Evolutionary conservation across 768 basidiomycete genomes (phyloP).

Genomic region (Nidularia pulvinata): DNA sequence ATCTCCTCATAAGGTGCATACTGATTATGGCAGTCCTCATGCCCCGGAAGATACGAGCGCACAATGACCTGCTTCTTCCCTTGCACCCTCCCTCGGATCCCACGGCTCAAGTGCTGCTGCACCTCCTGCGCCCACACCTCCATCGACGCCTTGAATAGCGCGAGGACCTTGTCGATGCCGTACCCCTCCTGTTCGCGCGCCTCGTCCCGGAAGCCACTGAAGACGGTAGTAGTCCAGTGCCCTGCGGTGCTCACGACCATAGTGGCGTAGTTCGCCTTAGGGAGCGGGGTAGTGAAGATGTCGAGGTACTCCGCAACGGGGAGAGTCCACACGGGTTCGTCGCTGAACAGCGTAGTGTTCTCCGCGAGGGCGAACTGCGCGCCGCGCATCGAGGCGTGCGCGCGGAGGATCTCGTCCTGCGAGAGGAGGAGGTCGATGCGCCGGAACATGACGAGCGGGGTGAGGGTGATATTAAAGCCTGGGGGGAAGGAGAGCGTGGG

Average conservation of each 20-base stretch:
- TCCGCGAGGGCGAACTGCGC: neutral
- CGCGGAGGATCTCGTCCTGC: constrained; percentile 34
- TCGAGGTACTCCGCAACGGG: constrained; percentile 52
- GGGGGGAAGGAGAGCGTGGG: constrained; percentile 40
- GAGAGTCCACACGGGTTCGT: constrained; percentile 54
- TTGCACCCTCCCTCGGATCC: neutral
- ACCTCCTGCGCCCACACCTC: constrained; percentile 50
- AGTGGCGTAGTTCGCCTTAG: constrained; percentile 55
- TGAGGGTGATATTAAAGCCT: constrained; percentile 52
- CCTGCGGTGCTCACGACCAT: constrained; percentile 65
- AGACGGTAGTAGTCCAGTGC: constrained; percentile 66
- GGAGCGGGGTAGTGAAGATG: constrained; percentile 44
- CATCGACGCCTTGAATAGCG: constrained; percentile 62
- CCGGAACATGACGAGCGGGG: constrained; percentile 67
- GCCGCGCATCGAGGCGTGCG: constrained; percentile 33
- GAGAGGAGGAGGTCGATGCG: constrained; percentile 61
- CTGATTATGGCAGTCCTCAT: constrained; percentile 60
- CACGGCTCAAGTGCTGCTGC: constrained; percentile 25
- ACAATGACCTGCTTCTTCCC: constrained; percentile 47
- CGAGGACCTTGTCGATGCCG: constrained; percentile 53
- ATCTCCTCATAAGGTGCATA: constrained; percentile 45
- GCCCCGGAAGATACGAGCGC: constrained; percentile 62
- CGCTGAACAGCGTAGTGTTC: constrained; percentile 42
- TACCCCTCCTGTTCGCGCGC: constrained; percentile 27
- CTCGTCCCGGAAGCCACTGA: constrained; percentile 29